phyloP scores from a whole-genome alignment of 345 rosid genomes.

The Corymbia maculata region DNA sequence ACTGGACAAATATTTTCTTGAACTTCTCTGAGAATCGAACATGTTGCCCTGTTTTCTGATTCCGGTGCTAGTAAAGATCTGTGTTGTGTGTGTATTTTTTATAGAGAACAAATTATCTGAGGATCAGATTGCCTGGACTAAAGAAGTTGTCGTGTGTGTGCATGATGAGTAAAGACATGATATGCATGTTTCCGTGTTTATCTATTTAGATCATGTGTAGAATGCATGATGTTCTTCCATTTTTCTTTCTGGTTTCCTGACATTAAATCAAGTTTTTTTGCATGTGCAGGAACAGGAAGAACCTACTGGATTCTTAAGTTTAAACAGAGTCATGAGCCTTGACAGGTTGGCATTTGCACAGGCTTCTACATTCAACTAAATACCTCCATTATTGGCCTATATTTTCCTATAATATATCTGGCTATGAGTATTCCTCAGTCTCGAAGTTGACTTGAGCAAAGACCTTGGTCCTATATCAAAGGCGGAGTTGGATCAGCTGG shows the following conservation, averaged over 20 bases:
- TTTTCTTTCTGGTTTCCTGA: background rate
- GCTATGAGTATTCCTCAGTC: conserved; percentile 8
- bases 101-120: background rate
- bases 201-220: background rate
- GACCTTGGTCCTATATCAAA: conserved; percentile 50
- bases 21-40: background rate
- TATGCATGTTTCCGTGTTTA: background rate
- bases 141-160: background rate
- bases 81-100: background rate
- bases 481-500: conserved; percentile 9
- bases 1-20: background rate
- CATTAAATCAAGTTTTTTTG: background rate
- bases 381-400: background rate
- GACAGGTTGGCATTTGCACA: conserved; percentile 50
- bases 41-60: background rate
- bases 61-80: background rate
- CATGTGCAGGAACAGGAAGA: conserved; percentile 37
- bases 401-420: background rate
- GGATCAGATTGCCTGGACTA: background rate
- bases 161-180: background rate
- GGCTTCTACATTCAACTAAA: background rate
- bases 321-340: conserved; percentile 75
- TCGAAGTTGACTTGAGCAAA: conserved; percentile 82
- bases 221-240: background rate
- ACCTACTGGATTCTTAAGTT: conserved; percentile 72